A percentile compares a stretch with the other conserved stretches of the same genome.
Evolutionary conservation across 345 rosid genomes (phyloP).

Genomic region (Gossypium bickii): DNA sequence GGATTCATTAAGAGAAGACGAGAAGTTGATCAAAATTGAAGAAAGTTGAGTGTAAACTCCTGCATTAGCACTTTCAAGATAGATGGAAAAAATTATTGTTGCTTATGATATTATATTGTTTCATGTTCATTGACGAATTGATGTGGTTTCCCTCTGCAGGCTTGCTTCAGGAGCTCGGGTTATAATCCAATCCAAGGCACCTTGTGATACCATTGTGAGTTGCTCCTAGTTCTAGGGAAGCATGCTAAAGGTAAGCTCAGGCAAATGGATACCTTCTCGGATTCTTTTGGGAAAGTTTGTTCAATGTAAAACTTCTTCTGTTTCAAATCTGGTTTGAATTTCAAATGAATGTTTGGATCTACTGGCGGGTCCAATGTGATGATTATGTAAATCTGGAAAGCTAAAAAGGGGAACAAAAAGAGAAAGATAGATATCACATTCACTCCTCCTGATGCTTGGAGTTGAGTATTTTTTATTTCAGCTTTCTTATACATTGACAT

Average conservation of each 20-base stretch:
- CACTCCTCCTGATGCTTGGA: not conserved
- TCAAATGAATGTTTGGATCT: conserved; percentile 22
- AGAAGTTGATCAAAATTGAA: conserved; percentile 68
- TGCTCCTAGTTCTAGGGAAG: conserved; percentile 34
- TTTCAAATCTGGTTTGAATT: conserved; percentile 27
- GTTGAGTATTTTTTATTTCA: conserved; percentile 4
- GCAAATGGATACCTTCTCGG: not conserved
- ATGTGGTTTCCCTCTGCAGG: conserved; percentile 41
- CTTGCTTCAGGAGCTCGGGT: conserved; percentile 99
- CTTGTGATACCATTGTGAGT: conserved; percentile 30
- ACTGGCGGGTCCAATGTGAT: conserved; percentile 21
- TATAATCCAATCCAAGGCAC: conserved; percentile 73
- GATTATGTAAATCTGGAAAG: conserved; percentile 31
- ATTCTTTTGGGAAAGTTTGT: not conserved
- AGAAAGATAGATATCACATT: conserved; percentile 14
- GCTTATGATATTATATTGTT: not conserved
- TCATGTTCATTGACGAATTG: conserved; percentile 1
- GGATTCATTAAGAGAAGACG: conserved; percentile 63
- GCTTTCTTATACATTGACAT: conserved; percentile 9
- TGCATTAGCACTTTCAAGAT: not conserved
- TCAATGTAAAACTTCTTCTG: not conserved
- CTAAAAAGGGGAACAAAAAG: conserved; percentile 16
- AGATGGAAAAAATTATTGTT: conserved; percentile 1
- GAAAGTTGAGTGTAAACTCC: conserved; percentile 72
- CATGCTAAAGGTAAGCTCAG: conserved; percentile 6